These are phyloP conservation scores for Parasitella parasitica DNA, from an alignment of 371 early-diverging fungal species.

Conservation along the genomic window DNA sequence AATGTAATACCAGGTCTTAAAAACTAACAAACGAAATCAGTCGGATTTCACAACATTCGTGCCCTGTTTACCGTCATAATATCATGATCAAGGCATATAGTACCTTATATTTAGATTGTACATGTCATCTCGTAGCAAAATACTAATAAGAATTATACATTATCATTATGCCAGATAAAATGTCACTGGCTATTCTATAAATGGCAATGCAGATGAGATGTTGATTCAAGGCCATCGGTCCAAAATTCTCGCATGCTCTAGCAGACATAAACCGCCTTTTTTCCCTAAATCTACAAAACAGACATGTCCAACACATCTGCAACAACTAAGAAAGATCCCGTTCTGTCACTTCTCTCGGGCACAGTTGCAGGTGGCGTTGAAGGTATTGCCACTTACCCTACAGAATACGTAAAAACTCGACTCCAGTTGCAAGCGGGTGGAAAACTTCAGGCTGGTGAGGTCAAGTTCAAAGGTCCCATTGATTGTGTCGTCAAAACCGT, in stretches of 20 bases:
- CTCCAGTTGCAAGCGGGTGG: constrained; percentile 80
- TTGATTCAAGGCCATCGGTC: background rate
- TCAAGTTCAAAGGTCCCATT: constrained; percentile 76
- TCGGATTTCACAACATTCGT: too few relatives aligned
- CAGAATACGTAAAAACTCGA: constrained; percentile 93
- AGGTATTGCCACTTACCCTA: constrained; percentile 86
- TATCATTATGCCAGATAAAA: background rate
- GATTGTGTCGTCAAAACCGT: constrained; percentile 74
- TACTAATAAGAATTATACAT: too few relatives aligned
- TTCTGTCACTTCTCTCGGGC: constrained; percentile 74
- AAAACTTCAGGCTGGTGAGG: constrained; percentile 42
- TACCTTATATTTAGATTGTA: too few relatives aligned
- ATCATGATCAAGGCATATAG: too few relatives aligned
- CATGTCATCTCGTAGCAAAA: too few relatives aligned
- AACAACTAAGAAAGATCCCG: constrained; percentile 40
- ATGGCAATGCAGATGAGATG: constrained; percentile 21
- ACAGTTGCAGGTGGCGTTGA: constrained; percentile 88
- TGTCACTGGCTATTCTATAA: background rate
- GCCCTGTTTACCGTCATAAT: too few relatives aligned
- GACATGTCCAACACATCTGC: constrained; percentile 9
- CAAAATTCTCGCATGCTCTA: background rate
- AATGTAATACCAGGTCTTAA: too few relatives aligned
- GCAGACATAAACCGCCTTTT: too few relatives aligned
- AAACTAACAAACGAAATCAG: too few relatives aligned
- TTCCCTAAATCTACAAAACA: background rate